Conservation (phyloP, 345 rosid species). For the Erysimum cheiranthoides region DNA sequence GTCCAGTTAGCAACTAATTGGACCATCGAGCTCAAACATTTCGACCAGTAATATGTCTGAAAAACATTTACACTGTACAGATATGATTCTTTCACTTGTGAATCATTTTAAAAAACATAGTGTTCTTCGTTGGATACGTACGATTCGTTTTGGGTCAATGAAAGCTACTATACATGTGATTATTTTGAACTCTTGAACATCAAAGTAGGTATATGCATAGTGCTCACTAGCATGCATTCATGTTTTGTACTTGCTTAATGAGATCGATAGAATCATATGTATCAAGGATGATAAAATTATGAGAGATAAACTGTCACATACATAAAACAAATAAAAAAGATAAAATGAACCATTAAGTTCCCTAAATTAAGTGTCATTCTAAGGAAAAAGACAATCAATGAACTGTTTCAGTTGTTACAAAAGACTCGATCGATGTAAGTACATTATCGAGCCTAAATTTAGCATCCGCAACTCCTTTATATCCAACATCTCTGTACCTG, state of each 20-base stretch:
- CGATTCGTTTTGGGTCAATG: neutral
- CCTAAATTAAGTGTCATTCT: too few species aligned
- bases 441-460: slow-evolving; percentile 1
- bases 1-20: slow-evolving; percentile 86
- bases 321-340: too few species aligned
- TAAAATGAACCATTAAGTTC: neutral
- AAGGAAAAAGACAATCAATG: neutral
- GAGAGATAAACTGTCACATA: neutral
- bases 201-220: neutral
- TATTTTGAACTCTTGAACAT: neutral
- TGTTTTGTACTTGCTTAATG: neutral
- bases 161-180: neutral
- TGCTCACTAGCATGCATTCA: neutral
- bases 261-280: neutral
- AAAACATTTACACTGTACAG: slow-evolving; percentile 38
- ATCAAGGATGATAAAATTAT: neutral
- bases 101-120: neutral
- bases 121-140: neutral
- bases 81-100: slow-evolving; percentile 36
- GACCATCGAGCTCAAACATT: slow-evolving; percentile 80
- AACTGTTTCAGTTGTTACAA: too few species aligned
- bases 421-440: slow-evolving; percentile 21
- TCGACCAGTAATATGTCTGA: slow-evolving; percentile 41
- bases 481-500: neutral
- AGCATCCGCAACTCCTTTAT: neutral